phyloP scores from a whole-genome alignment of 176 grass and related monocot species.

The Lolium rigidum region DNA sequence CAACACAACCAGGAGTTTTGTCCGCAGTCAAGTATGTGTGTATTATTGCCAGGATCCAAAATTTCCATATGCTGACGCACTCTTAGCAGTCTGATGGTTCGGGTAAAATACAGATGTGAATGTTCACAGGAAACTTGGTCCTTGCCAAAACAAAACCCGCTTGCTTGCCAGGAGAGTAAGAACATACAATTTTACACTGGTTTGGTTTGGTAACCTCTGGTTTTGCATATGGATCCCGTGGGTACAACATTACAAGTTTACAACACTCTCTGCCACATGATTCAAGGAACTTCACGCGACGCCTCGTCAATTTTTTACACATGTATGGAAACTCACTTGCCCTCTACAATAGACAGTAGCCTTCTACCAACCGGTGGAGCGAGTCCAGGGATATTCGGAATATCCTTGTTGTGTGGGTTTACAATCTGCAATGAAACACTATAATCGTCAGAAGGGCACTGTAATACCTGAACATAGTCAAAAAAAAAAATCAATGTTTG shows the following conservation, averaged over 20 bases:
- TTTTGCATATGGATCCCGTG: background rate
- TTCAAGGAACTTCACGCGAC: conserved; percentile 12
- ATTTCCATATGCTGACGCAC: too few species aligned
- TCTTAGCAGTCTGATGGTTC: background rate
- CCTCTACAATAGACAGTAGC: conserved; percentile 60
- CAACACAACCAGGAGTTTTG: too few species aligned
- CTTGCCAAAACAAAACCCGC: background rate
- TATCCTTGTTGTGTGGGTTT: conserved; percentile 91
- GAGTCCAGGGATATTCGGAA: conserved; percentile 73
- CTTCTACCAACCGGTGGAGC: conserved; percentile 80
- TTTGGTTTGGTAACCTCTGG: background rate
- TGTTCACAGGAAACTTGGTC: background rate
- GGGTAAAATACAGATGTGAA: background rate
- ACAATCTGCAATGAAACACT: conserved; percentile 72
- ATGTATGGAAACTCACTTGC: conserved; percentile 39
- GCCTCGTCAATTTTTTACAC: conserved; percentile 35
- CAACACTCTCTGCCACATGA: conserved; percentile 7
- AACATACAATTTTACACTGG: background rate
- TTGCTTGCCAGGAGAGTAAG: background rate
- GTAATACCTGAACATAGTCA: background rate
- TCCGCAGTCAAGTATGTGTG: background rate
- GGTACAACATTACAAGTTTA: conserved; percentile 39
- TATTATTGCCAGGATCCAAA: background rate
- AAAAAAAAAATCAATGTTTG: background rate
- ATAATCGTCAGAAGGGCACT: background rate